Evolutionary conservation across 2,329 filamentous ascomycete species (phyloP).

Genomic region (Conoideocrella luteorostrata): DNA sequence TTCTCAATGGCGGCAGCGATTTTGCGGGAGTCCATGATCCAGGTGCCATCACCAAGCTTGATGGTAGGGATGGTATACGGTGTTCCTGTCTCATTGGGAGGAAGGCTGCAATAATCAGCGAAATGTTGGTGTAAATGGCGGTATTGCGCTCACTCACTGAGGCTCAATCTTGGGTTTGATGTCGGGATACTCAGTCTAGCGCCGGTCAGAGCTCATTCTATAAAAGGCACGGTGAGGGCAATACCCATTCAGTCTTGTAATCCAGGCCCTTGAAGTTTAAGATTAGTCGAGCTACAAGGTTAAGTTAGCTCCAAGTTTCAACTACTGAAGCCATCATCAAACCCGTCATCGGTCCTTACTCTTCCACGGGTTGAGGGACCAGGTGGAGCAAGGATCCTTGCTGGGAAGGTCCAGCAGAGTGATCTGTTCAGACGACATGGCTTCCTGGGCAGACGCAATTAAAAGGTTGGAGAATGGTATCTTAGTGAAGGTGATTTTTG

Average conservation of each 20-base stretch:
- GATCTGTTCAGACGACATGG: slow-evolving; percentile 32
- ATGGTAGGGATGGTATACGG: slow-evolving; percentile 40
- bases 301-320: too few relatives aligned
- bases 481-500: too few relatives aligned
- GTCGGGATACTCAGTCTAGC: slow-evolving; percentile 7
- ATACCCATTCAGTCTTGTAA: slow-evolving; percentile 61
- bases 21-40: slow-evolving; percentile 56
- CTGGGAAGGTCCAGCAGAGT: slow-evolving; percentile 59
- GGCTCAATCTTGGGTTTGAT: slow-evolving; percentile 49
- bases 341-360: too few relatives aligned
- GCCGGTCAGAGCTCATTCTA: slow-evolving; percentile 55
- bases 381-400: slow-evolving; percentile 39
- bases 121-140: not conserved
- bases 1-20: slow-evolving; percentile 57
- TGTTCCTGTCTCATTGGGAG: slow-evolving; percentile 7
- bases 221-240: slow-evolving; percentile 12
- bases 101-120: not conserved
- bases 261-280: slow-evolving; percentile 59
- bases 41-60: slow-evolving; percentile 47
- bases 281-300: slow-evolving; percentile 53
- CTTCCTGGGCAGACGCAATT: not conserved
- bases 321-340: too few relatives aligned
- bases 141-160: slow-evolving; percentile 44
- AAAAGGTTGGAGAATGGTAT: too few relatives aligned
- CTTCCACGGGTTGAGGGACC: slow-evolving; percentile 69